These are phyloP conservation scores for Malassezia nana DNA, from an alignment of 1,284 basidiomycete species.

Conservation along the genomic window DNA sequence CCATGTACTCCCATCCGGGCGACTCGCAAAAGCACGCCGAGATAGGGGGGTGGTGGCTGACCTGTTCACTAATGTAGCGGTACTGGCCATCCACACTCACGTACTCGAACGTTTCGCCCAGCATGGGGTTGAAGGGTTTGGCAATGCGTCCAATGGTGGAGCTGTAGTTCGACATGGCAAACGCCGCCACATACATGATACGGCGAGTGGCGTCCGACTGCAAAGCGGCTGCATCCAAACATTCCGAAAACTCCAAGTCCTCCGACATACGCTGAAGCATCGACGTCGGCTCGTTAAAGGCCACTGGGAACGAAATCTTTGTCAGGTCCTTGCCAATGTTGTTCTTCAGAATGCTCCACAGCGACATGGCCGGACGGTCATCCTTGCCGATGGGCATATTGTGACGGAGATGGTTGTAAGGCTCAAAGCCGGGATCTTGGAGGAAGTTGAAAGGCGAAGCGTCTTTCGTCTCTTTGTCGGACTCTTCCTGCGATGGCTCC, in stretches of 20 bases:
- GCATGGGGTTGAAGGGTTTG: constrained; percentile 49
- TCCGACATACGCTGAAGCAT: constrained; percentile 67
- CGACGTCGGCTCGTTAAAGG: constrained; percentile 67
- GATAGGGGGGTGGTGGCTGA: constrained; percentile 90
- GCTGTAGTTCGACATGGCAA: constrained; percentile 96
- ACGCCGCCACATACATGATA: constrained; percentile 86
- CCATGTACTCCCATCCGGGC: constrained; percentile 80
- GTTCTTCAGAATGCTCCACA: constrained; percentile 92
- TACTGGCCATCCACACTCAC: constrained; percentile 67
- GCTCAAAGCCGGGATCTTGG: constrained; percentile 26
- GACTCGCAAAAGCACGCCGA: constrained; percentile 78
- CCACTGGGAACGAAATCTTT: constrained; percentile 88
- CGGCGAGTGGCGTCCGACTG: constrained; percentile 70
- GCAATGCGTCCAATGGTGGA: constrained; percentile 62
- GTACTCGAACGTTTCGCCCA: constrained; percentile 88
- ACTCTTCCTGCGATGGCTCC: background rate
- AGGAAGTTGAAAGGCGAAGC: constrained; percentile 20
- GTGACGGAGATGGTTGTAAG: constrained; percentile 61
- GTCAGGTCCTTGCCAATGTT: constrained; percentile 95
- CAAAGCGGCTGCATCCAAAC: constrained; percentile 65
- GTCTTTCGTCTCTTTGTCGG: constrained; percentile 20
- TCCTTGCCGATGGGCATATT: constrained; percentile 63
- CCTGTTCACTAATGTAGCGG: constrained; percentile 86
- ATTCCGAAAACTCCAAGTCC: constrained; percentile 47
- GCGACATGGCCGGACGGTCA: constrained; percentile 74